Evolutionary conservation across 2,329 filamentous ascomycete genomes (phyloP).

Genomic region (Bipolaris sorokiniana): DNA sequence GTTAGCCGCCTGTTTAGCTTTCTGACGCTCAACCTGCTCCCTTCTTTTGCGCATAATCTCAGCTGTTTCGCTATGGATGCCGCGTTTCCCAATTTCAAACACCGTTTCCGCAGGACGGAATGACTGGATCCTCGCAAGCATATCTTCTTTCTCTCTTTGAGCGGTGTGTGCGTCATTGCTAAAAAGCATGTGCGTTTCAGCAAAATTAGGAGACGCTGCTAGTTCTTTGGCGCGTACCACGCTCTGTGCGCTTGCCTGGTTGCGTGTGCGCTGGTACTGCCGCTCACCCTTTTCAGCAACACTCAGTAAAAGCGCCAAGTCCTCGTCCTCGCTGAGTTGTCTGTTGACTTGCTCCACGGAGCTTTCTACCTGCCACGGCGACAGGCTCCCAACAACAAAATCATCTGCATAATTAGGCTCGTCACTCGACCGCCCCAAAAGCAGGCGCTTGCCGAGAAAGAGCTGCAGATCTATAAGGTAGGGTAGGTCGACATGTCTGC

Average conservation of each 20-base stretch:
- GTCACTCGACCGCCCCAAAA: conserved; percentile 70
- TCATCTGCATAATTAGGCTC: conserved; percentile 78
- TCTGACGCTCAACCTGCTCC: conserved; percentile 69
- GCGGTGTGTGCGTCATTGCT: conserved; percentile 64
- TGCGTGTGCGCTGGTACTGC: conserved; percentile 87
- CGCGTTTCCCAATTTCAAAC: conserved; percentile 86
- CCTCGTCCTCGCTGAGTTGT: conserved; percentile 73
- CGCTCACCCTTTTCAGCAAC: conserved; percentile 90
- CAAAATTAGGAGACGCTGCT: conserved; percentile 72
- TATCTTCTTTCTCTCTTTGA: conserved; percentile 74
- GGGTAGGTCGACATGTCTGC: conserved; percentile 84
- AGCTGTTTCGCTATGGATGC: conserved; percentile 67
- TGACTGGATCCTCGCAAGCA: conserved; percentile 86
- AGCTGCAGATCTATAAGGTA: conserved; percentile 94
- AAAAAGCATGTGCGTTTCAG: conserved; percentile 80
- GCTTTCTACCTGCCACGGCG: conserved; percentile 74
- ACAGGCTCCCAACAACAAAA: conserved; percentile 78
- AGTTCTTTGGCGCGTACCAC: conserved; percentile 85
- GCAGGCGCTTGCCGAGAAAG: conserved; percentile 83
- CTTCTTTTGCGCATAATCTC: conserved; percentile 77
- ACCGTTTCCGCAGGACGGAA: conserved; percentile 93
- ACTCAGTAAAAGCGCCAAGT: conserved; percentile 71
- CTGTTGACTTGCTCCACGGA: conserved; percentile 85
- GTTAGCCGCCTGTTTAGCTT: conserved; percentile 49
- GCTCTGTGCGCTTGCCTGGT: conserved; percentile 87